These are phyloP conservation scores for Colletotrichum sp. DNA, from an alignment of 2,329 filamentous ascomycete species.

Conservation along the genomic window DNA sequence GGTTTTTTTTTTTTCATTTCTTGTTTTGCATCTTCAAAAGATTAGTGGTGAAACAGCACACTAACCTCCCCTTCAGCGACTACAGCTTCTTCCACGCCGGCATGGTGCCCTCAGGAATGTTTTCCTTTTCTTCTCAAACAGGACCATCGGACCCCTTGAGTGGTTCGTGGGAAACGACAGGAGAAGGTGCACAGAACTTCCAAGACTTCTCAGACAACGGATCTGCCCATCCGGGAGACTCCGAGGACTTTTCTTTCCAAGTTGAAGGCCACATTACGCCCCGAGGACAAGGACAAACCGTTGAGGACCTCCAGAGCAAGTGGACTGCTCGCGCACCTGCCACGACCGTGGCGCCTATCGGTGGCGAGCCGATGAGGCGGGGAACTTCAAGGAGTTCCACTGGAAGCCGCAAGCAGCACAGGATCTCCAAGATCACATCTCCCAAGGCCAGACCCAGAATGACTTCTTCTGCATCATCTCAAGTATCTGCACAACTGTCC, in stretches of 20 bases:
- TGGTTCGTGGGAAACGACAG: slow-evolving; percentile 60
- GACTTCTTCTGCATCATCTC: slow-evolving; percentile 48
- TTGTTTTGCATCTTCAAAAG: slow-evolving; percentile 28
- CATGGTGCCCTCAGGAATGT: slow-evolving; percentile 56
- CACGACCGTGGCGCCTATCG: slow-evolving; percentile 30
- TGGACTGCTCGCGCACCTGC: slow-evolving; percentile 48
- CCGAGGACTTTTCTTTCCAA: slow-evolving; percentile 58
- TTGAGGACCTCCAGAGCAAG: slow-evolving; percentile 51
- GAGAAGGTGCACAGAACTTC: slow-evolving; percentile 66
- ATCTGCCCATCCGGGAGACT: slow-evolving; percentile 54
- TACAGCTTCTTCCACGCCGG: slow-evolving; percentile 60
- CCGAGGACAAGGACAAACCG: slow-evolving; percentile 51
- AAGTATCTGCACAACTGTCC: slow-evolving; percentile 52
- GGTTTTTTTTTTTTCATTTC: slow-evolving; percentile 32
- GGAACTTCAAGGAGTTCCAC: slow-evolving; percentile 48
- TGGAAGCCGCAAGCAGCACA: slow-evolving; percentile 48
- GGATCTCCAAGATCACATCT: slow-evolving; percentile 44
- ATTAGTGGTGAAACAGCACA: slow-evolving; percentile 55
- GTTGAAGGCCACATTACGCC: slow-evolving; percentile 55
- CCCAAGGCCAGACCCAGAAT: slow-evolving; percentile 47
- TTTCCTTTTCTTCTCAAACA: slow-evolving; percentile 64
- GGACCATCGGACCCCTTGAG: slow-evolving; percentile 61
- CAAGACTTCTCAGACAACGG: slow-evolving; percentile 55
- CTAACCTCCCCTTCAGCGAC: slow-evolving; percentile 60
- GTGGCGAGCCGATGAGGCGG: slow-evolving; percentile 48